phyloP scores from a whole-genome alignment of 73 alveolate species.

The Urostyla sp. region DNA sequence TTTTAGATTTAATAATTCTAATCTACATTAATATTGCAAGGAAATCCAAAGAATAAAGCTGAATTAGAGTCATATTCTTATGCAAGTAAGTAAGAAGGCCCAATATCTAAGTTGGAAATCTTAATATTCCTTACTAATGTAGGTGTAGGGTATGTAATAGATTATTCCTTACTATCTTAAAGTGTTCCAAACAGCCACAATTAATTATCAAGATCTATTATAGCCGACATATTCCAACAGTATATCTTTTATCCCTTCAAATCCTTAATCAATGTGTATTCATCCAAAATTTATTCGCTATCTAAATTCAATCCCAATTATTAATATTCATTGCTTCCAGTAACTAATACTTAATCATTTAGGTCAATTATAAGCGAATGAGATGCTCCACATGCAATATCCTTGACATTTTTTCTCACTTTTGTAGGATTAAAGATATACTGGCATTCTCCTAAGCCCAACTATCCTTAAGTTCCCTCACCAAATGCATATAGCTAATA shows the following conservation, averaged over 20 bases:
- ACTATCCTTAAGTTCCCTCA: conserved; percentile 27
- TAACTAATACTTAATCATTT: conserved; percentile 1
- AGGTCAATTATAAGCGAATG: conserved; percentile 7
- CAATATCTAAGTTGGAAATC: no score
- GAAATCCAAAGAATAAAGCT: no score
- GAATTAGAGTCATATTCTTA: no score
- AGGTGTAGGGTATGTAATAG: no score
- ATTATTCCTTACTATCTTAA: neutral
- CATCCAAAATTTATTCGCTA: neutral
- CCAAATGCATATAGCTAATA: conserved; percentile 33
- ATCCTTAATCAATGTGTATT: conserved; percentile 14
- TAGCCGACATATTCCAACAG: conserved; percentile 53
- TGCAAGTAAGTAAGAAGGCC: no score
- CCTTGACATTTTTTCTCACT: conserved; percentile 22
- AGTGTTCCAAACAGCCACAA: conserved; percentile 45
- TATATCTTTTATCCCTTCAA: conserved; percentile 1
- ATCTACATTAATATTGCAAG: no score
- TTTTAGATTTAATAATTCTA: no score
- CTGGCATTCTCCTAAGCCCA: conserved; percentile 30
- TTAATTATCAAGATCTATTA: conserved; percentile 13
- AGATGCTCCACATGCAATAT: conserved; percentile 34
- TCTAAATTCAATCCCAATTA: neutral
- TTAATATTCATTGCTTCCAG: conserved; percentile 42
- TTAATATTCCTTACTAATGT: no score
- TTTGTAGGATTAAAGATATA: neutral